Evolutionary conservation across 2,329 filamentous ascomycete species (phyloP).

Genomic region (Didymella lethalis): DNA sequence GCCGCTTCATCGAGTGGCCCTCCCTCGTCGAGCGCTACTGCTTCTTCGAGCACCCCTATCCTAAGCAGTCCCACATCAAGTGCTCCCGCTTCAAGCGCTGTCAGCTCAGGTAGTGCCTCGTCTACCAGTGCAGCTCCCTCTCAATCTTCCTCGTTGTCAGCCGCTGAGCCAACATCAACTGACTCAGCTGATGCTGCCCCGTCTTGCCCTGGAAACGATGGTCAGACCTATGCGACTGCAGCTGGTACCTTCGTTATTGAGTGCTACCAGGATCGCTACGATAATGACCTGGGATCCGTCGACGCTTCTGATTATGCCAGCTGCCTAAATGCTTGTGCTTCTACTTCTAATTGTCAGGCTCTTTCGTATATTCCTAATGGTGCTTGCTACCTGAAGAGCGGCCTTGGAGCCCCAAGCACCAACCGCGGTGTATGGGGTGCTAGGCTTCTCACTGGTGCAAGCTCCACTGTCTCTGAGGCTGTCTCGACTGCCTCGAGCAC

Average conservation of each 20-base stretch:
- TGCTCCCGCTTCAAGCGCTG: background rate
- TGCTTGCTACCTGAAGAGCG: constrained; percentile 31
- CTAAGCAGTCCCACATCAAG: background rate
- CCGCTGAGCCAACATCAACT: constrained; percentile 1
- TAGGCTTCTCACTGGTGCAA: background rate
- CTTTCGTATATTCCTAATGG: constrained; percentile 29
- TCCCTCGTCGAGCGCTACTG: background rate
- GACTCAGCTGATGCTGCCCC: background rate
- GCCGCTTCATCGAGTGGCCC: background rate
- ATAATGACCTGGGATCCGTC: constrained; percentile 5
- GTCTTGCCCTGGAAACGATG: constrained; percentile 9
- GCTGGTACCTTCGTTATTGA: constrained; percentile 2
- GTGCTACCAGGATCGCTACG: constrained; percentile 5
- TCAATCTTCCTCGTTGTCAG: background rate
- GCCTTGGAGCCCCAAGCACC: constrained; percentile 5
- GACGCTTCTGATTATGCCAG: constrained; percentile 2
- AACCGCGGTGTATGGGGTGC: constrained; percentile 6
- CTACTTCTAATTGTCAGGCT: constrained; percentile 27
- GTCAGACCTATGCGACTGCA: constrained; percentile 1
- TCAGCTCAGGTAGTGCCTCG: background rate
- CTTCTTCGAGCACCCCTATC: background rate
- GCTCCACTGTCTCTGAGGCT: background rate
- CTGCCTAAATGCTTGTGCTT: constrained; percentile 31
- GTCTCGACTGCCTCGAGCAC: background rate
- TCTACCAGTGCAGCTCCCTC: background rate